A percentile compares a stretch with the other conserved stretches of the same genome.
Conservation (phyloP, 345 rosid species). For the Zanthoxylum bungeanum region DNA sequence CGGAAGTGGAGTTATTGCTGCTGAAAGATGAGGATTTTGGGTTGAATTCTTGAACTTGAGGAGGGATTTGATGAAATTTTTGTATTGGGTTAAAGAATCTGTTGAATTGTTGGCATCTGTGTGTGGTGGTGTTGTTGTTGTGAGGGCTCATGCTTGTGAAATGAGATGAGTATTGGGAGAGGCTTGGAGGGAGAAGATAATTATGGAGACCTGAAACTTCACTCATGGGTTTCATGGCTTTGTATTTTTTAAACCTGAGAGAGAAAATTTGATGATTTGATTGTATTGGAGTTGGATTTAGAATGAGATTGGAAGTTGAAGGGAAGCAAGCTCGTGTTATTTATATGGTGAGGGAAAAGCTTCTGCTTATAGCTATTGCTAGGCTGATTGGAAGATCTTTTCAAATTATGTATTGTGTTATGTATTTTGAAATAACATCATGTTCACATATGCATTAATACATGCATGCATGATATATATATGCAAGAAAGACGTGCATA, state of each 20-base stretch:
- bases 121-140: constrained; percentile 25
- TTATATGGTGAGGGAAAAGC: constrained; percentile 50
- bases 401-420: too few species aligned
- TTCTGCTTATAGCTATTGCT: too few species aligned
- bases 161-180: constrained; percentile 46
- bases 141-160: constrained; percentile 1
- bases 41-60: constrained; percentile 34
- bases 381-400: constrained; percentile 23
- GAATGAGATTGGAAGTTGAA: constrained; percentile 23
- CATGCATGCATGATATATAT: too few species aligned
- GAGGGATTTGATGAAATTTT: constrained; percentile 25
- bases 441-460: too few species aligned
- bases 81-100: constrained; percentile 31
- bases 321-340: constrained; percentile 26
- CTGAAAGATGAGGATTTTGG: constrained; percentile 46
- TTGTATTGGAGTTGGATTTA: constrained; percentile 18
- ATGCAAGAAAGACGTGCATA: too few species aligned
- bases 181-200: constrained; percentile 33
- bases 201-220: constrained; percentile 56
- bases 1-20: constrained; percentile 77
- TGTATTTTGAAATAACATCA: too few species aligned
- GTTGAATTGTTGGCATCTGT: constrained; percentile 35
- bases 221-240: constrained; percentile 49
- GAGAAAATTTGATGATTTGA: neutral
- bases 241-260: neutral